phyloP scores from a whole-genome alignment of 176 grass and related monocot species.

The Oryza longistaminata region DNA sequence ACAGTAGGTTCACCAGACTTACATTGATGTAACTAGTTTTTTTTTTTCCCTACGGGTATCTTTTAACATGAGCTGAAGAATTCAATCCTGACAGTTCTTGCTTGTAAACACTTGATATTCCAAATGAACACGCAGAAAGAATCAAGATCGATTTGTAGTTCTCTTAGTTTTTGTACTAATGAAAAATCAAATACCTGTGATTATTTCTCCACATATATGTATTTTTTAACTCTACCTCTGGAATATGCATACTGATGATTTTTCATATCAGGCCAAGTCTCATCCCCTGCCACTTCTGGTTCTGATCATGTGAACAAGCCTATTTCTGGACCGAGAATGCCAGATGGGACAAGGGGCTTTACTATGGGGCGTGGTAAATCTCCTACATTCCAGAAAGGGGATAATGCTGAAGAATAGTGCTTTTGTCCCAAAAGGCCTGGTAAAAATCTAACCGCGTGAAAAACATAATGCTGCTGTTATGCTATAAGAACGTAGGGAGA shows the following conservation, averaged over 20 bases:
- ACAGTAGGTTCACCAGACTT: neutral
- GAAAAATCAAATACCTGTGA: neutral
- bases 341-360: constrained; percentile 83
- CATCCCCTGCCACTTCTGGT: constrained; percentile 26
- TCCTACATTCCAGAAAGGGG: constrained; percentile 18
- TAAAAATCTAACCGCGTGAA: constrained; percentile 8
- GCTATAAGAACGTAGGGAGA: neutral
- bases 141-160: neutral
- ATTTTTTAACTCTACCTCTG: neutral
- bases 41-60: neutral
- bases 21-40: neutral
- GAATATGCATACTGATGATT: neutral
- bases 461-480: neutral
- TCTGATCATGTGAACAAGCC: constrained; percentile 56
- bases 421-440: neutral
- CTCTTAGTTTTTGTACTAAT: neutral
- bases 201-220: neutral
- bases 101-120: neutral
- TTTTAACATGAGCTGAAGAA: constrained; percentile 7
- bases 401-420: constrained; percentile 42
- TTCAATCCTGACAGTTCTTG: neutral
- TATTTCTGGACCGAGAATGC: constrained; percentile 80
- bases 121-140: neutral
- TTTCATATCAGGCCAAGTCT: constrained; percentile 5
- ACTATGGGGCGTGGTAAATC: constrained; percentile 72